Evolutionary conservation across 2,329 filamentous ascomycete genomes (phyloP), one percentile per base, ranked within the genome.

Genomic region (Xylaria sp.): DNA sequence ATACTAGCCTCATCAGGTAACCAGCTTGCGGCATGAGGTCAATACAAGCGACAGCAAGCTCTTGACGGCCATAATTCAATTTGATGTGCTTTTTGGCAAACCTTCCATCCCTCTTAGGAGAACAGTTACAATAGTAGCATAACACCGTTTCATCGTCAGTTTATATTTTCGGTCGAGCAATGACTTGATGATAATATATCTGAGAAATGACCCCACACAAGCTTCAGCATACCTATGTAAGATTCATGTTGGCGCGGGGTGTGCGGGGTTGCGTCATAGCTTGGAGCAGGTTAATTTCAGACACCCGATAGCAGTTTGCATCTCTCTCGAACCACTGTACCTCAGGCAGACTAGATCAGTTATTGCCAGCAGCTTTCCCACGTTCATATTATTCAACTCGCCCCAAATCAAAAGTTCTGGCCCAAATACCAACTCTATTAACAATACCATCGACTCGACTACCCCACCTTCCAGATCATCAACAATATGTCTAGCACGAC

Each of bases 401-500:
- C 1, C 48, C 28, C 25, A n/a, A 52, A n/a, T 25, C 43, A 46
- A 1, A 12, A 45, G 4, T 23, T 6, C 45, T 28, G 1, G 45
- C 6, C 13, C 45, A 48, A 28, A 28, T 8, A 48, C 12, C 12
- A 28, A 6, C 23, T 7, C 4, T 18, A 25, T 15, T 13, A 25
- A 6, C 52, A 23, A 46, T 6, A n/a, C n/a, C 48, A 60, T 10
- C 18, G 12, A n/a, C n/a, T n/a, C n/a, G 28, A 65, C 48, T 41
- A 12, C n/a, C 50, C 15, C 23, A 8, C 30, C 15, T n/a, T n/a
- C n/a, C 32, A 2, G 15, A 15, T 15, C 23, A 50, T 15, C 25
- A n/a, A 4, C 23, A 25, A 7, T 30, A 70, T 70, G 67, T 65
- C 70, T 15, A 53, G 23, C 52, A 72, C 72, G 57, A 76, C 72